Percentiles rank a stretch among this genome's conserved stretches.
These are phyloP conservation scores for Microdochium nivale DNA, from an alignment of 2,329 filamentous ascomycete species.

Conservation along the genomic window DNA sequence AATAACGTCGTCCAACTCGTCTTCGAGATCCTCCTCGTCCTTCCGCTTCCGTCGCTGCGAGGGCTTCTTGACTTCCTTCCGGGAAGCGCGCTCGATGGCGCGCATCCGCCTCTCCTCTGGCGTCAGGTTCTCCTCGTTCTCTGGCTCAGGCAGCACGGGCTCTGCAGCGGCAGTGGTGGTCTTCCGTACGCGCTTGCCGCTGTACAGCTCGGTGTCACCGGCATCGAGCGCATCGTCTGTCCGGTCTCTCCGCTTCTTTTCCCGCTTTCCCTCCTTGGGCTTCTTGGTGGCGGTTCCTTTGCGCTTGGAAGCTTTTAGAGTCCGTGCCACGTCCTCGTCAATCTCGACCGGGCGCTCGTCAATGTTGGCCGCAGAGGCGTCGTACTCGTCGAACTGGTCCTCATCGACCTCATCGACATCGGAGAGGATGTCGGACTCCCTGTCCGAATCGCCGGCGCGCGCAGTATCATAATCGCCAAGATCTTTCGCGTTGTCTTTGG, in stretches of 20 bases:
- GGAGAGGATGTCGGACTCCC: constrained; percentile 52
- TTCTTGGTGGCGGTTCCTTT: constrained; percentile 63
- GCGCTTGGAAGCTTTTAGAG: constrained; percentile 55
- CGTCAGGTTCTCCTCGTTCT: constrained; percentile 70
- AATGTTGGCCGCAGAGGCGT: constrained; percentile 53
- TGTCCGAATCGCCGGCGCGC: constrained; percentile 38
- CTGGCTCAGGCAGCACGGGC: constrained; percentile 46
- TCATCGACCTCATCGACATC: constrained; percentile 65
- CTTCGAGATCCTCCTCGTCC: constrained; percentile 89
- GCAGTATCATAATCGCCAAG: constrained; percentile 30
- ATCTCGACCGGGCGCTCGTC: constrained; percentile 58
- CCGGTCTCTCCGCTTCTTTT: constrained; percentile 52
- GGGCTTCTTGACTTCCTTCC: constrained; percentile 78
- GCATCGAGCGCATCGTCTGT: constrained; percentile 43
- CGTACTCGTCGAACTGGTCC: constrained; percentile 62
- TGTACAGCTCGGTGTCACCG: constrained; percentile 32
- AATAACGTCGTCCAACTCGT: constrained; percentile 83
- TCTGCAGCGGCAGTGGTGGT: constrained; percentile 19
- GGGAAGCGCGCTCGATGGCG: constrained; percentile 79
- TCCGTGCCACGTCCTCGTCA: constrained; percentile 56
- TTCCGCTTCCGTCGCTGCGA: constrained; percentile 68
- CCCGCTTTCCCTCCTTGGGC: constrained; percentile 63
- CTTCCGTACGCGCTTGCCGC: constrained; percentile 39
- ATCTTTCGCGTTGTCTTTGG: constrained; percentile 18
- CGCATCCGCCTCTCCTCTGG: constrained; percentile 78